Conservation (phyloP, 2,329 filamentous ascomycete species). For the Diaporthe ampelina region DNA sequence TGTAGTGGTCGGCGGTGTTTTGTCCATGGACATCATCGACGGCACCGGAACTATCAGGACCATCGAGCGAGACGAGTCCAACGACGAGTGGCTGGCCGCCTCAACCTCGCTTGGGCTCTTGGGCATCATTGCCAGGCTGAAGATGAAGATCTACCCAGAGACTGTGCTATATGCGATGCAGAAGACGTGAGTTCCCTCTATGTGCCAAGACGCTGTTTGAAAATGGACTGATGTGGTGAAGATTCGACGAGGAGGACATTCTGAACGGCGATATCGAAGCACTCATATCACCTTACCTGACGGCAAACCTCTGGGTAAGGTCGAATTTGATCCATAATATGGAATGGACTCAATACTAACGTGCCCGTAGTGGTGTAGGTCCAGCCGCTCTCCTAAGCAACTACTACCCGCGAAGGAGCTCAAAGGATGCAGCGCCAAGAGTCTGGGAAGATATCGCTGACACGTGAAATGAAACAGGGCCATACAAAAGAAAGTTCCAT, state of each 20-base stretch:
- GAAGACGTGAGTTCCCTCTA: conserved; percentile 55
- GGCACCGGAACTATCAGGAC: conserved; percentile 59
- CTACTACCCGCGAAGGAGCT: neutral
- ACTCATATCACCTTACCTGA: conserved; percentile 64
- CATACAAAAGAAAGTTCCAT: conserved; percentile 64
- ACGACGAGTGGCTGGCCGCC: conserved; percentile 65
- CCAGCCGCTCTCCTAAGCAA: neutral
- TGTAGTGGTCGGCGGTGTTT: conserved; percentile 63
- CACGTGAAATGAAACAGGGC: conserved; percentile 52
- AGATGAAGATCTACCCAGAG: conserved; percentile 64
- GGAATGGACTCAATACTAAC: neutral
- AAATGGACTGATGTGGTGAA: conserved; percentile 43
- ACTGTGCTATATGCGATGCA: conserved; percentile 66
- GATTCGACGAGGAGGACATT: conserved; percentile 61
- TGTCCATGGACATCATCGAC: conserved; percentile 64
- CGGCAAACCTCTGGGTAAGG: conserved; percentile 65
- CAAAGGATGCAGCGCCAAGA: neutral
- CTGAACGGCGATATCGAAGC: conserved; percentile 64
- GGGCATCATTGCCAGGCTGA: conserved; percentile 62
- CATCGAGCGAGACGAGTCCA: conserved; percentile 56
- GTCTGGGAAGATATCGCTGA: conserved; percentile 33
- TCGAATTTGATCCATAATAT: neutral
- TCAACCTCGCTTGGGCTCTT: conserved; percentile 64
- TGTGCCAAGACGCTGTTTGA: neutral
- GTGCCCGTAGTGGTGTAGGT: conserved; percentile 14